Evolutionary conservation across 495 filamentous ascomycete genomes (phyloP), one percentile per base, ranked within the genome.

Genomic region (Penicillium tannophilum): DNA sequence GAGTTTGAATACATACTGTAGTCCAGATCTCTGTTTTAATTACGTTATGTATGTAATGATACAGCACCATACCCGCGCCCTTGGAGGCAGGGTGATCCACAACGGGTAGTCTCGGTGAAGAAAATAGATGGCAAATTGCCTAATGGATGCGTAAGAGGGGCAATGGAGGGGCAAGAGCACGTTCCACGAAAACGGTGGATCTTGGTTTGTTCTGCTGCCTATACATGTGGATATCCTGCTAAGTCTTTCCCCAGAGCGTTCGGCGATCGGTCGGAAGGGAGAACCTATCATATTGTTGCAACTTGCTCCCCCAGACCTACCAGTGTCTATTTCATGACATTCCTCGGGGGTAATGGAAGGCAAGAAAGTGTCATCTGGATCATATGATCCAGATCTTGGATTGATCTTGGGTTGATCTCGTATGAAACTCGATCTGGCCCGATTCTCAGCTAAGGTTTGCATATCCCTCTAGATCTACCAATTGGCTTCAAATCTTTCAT

Each of bases 241-340:
- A 14, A 36, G 33, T 36, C 12, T 16, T 30, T 55, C 62, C 58
- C 56, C 56, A 51, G 53, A 55, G 48, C 24, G 51, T 55, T 61
- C 54, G 56, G 61, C 36, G 43, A 56, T 64, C 46, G 54, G 26
- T 67, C 65, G 62, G 65, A 39, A 56, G 28, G 5, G 45, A 23
- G 23, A 45, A 46, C 65, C 65, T 67, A 67, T 64, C 52, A 63
- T 23, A 51, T 47, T 45, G 0, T 41, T 12, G 39, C 14, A 36
- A 6, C 14, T 16, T 6, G 39, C 4, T 41, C 16, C 39, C 17
- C 6, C 33, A 36, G 14, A 36, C 10, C 9, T 36, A 36, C 39
- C 16, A 41, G 5, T 17, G 39, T 4, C 39, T 23, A 23, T 5
- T 6, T 14, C 16, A 41, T 41, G 39, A n/a, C 39, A 41, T 41